Base-by-base conservation (phyloP, 257 asterid species). In the Capsicum rhomboideum region DNA sequence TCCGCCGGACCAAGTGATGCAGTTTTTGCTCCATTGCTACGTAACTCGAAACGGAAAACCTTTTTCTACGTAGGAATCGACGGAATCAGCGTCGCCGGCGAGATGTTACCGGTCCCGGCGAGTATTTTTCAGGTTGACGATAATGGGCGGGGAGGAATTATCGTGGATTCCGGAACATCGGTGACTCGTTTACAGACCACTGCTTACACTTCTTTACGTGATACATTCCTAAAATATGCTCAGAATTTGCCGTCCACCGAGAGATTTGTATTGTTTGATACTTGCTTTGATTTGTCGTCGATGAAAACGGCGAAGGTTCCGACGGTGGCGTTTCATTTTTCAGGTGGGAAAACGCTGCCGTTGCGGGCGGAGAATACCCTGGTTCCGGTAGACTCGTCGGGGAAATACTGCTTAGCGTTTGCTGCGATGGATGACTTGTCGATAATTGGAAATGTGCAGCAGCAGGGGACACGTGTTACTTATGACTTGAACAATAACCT, bases 81-180 rank as follows among this genome's bases (percentile, higher is more conserved):
- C n/a, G 88, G 85, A 53, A 82, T 85, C 29, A 82, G 83, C 3
- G 56, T 85, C 8, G 85, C 21, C 4, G 80, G 54, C 8, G 83
- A 82, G 16, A 54, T 61, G 26, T 58, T 81, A 0, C 13, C 34
- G 12, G 20, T 82, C 10, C 83, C 85, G 0, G 44, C 83, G 6
- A 31, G 58, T 0, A 49, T 20, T 44, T 85, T 49, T 17, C 85
- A 72, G 79, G 28, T 82, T 16, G 68, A 68, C 18, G 56, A 52
- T 4, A 63, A 56, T 4, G 88, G 85, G 1, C 14, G 17, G 2
- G 88, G 88, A 21, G 85, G 88, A 6, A 44, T 82, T 1, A 52
- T 85, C 18, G 54, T 85, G 20, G 88, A 85, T 68, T 85, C 88
- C 1, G 88, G 88, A 0, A 82, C 88, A 1, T n/a, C 85, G n/a